Conservation (phyloP, 2,329 filamentous ascomycete genomes). For the Alternaria sp. region DNA sequence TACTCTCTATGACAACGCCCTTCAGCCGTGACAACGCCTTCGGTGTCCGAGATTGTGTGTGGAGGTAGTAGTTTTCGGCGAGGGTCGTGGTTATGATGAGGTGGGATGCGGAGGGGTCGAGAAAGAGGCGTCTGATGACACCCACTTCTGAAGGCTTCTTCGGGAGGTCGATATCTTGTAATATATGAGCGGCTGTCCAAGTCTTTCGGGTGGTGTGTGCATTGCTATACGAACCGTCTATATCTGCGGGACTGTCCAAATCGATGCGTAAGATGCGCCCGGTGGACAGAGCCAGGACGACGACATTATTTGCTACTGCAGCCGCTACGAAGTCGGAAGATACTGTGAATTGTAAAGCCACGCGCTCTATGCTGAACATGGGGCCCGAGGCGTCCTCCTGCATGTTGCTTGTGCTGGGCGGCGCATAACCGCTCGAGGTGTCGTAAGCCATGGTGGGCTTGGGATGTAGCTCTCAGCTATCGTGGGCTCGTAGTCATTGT, state of each 20-base stretch:
- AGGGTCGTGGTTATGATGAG: constrained; percentile 88
- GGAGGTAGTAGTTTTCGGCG: constrained; percentile 97
- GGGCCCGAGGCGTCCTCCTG: constrained; percentile 70
- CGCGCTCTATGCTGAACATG: constrained; percentile 93
- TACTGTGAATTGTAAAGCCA: constrained; percentile 92
- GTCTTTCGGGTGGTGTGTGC: neutral
- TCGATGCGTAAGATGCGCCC: constrained; percentile 94
- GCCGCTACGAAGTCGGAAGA: constrained; percentile 95
- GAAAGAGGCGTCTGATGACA: constrained; percentile 93
- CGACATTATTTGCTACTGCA: constrained; percentile 95
- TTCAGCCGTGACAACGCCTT: constrained; percentile 82
- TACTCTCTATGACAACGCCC: constrained; percentile 83
- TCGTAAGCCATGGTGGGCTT: constrained; percentile 69
- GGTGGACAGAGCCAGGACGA: constrained; percentile 89
- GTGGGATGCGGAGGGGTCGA: constrained; percentile 95
- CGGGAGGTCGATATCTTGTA: constrained; percentile 89
- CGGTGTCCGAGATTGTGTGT: constrained; percentile 89
- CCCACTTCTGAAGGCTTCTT: constrained; percentile 91
- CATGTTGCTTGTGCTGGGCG: constrained; percentile 68
- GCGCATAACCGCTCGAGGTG: constrained; percentile 73
- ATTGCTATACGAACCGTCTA: constrained; percentile 64
- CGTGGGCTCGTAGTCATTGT: constrained; percentile 20
- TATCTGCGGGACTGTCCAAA: constrained; percentile 89
- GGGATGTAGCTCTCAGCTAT: constrained; percentile 17
- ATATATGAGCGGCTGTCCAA: constrained; percentile 15